Conservation (phyloP, 495 filamentous ascomycete genomes). For the Aspergillus olivimuriae region DNA sequence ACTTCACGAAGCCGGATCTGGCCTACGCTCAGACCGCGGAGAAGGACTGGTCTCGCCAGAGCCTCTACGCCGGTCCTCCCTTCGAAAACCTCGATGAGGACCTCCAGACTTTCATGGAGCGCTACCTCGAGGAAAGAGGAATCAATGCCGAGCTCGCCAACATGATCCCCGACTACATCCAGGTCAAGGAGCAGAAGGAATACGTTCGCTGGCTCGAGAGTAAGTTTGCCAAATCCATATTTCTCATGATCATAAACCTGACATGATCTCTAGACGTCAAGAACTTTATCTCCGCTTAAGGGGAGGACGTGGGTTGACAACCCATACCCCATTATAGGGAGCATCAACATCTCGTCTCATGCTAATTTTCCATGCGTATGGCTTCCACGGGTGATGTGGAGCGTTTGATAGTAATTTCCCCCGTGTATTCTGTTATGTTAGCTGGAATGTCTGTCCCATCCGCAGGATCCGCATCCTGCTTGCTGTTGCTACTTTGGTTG, state of each 20-base stretch:
- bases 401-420: not conserved
- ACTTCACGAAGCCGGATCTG: conserved; percentile 67
- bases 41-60: conserved; percentile 61
- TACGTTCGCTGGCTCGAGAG: conserved; percentile 86
- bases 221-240: conserved; percentile 29
- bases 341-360: conserved; percentile 9
- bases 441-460: conserved; percentile 1
- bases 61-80: conserved; percentile 84
- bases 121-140: conserved; percentile 90
- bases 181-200: conserved; percentile 98
- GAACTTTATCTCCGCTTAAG: conserved; percentile 65
- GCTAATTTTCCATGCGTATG: too few species aligned
- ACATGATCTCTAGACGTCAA: conserved; percentile 54
- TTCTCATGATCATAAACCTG: not conserved
- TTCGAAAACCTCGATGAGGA: conserved; percentile 95
- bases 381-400: not conserved
- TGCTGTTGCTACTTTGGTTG: not conserved
- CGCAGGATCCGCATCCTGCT: not conserved
- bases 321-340: too few species aligned
- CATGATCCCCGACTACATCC: conserved; percentile 94
- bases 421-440: not conserved
- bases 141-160: conserved; percentile 80
- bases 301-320: not conserved
- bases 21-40: conserved; percentile 61
- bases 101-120: conserved; percentile 83